Evolutionary conservation across 1,139 yeast species (phyloP).

Genomic region (Debaryomyces subglobosus): DNA sequence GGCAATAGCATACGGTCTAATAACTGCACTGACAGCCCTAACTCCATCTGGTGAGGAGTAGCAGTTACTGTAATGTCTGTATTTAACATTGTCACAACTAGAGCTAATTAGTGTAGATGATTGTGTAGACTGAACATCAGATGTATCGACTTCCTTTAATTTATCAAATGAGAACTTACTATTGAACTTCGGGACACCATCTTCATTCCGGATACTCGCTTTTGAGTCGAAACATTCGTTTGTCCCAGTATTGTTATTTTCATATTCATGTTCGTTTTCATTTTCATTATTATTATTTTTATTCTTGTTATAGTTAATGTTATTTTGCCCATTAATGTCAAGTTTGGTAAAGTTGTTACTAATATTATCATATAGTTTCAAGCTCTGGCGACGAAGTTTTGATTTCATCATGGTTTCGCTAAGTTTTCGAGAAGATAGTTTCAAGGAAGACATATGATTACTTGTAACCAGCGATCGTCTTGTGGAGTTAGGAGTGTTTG

Average conservation of each 20-base stretch:
- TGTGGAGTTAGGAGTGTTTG: not conserved
- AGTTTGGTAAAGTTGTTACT: not conserved
- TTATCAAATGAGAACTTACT: slow-evolving; percentile 4
- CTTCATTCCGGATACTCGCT: not conserved
- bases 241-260: not conserved
- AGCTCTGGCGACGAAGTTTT: slow-evolving; percentile 4
- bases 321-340: not conserved
- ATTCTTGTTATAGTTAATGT: not conserved
- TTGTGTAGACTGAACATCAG: slow-evolving; percentile 14
- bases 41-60: slow-evolving; percentile 60
- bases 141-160: slow-evolving; percentile 9
- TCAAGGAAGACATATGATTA: slow-evolving; percentile 3
- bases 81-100: slow-evolving; percentile 29
- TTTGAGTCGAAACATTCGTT: not conserved
- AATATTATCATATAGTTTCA: not conserved
- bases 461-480: slow-evolving; percentile 7
- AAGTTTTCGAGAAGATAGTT: not conserved
- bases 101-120: slow-evolving; percentile 20
- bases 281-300: not conserved
- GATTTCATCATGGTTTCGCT: slow-evolving; percentile 1
- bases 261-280: not conserved
- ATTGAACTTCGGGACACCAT: not conserved
- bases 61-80: slow-evolving; percentile 28
- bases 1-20: slow-evolving; percentile 72
- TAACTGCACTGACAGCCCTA: slow-evolving; percentile 68